Evolutionary conservation across 2,329 filamentous ascomycete species (phyloP), one percentile per base, ranked within the genome.

Genomic region (Orbilia brochopaga): DNA sequence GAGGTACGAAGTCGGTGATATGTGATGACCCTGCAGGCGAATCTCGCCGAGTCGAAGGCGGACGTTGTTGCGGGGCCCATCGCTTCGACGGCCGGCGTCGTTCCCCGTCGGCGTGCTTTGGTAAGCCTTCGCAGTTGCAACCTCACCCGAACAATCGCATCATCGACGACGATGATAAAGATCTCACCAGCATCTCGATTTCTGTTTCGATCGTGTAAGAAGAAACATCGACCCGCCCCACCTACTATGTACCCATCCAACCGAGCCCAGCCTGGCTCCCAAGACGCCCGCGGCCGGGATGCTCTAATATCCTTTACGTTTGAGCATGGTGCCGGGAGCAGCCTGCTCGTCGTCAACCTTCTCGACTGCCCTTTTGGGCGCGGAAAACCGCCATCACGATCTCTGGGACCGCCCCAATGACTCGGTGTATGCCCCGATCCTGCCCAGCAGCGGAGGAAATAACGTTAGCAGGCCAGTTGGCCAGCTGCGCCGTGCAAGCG

Each of bases 351-450:
- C 48, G 42, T 60, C 44, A 48, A 59, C 44, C n/a, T 70, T 63
- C 48, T 55, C 42, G 66, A 54, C 66, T 70, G 66, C 66, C 66
- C 48, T 70, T 70, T 70, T 70, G 37, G 54, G 66, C 44, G 56
- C 54, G 53, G 65, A 69, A 53, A 54, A 53, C 66, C 58, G 59
- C 52, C 19, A 70, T 70, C 66, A 64, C 66, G 66, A 70, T 64
- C 66, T 50, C 46, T 59, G 52, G 59, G 52, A 70, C 52, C n/a
- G 30, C 59, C 44, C 53, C 59, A 70, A 27, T 70, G 59, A 64
- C 64, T 70, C 66, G 66, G 66, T 70, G 66, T 53, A 70, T 64
- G 58, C 63, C 59, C 66, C 58, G 55, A 69, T 62, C 56, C 66
- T 70, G 66, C 59, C 27, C 27, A n/a, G n/a, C 53, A 70, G 66